Base-by-base conservation (phyloP, 2,329 filamentous ascomycete genomes). In the Xylariaceae sp. region DNA sequence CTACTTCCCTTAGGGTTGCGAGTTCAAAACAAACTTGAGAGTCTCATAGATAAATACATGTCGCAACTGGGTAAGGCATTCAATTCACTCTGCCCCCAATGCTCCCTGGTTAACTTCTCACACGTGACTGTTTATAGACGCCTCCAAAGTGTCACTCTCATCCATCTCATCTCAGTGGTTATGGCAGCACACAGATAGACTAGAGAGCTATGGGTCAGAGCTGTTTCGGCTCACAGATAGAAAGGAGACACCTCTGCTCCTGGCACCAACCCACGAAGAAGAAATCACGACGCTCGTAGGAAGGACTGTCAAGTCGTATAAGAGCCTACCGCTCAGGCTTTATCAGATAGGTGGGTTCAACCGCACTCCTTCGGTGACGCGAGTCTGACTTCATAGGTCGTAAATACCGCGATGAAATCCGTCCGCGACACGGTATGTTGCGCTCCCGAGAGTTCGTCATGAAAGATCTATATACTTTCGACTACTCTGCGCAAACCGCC, bases 391-490 rank as follows among this genome's bases (percentile, higher is more conserved):
- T 39, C 1, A 7, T 55, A 90, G 87, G 90, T 31, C 83, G 93
- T 43, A 99, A 99, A 70, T 99, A 97, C 66, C 84, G 94, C 45
- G 94, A 99, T 72, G 94, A 99, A 71, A 81, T 87, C 51, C 82
- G 94, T 22, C 94, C 94, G 17, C 83, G 94, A 31, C 89, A 96
- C 62, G 94, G 94, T 12, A 77, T 99, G 2, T 76, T 99, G 9
- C 85, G 94, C 10, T 88, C 90, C 1, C 85, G 91, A 55, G 94
- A 99, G 65, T 99, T 99, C 63, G 73, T 90, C 61, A 99, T 99
- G 94, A 99, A 99, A 71, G 94, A 99, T 69, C 80, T 99, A 1
- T 99, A 99, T 69, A 97, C 92, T 0, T 99, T 99, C 65, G 94
- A 99, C 65, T 73, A 79, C 34, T 86, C 79, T 4, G 68, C 77